Conservation (phyloP, 1,139 yeast species). For the Hemisphaericaspora subhashii region DNA sequence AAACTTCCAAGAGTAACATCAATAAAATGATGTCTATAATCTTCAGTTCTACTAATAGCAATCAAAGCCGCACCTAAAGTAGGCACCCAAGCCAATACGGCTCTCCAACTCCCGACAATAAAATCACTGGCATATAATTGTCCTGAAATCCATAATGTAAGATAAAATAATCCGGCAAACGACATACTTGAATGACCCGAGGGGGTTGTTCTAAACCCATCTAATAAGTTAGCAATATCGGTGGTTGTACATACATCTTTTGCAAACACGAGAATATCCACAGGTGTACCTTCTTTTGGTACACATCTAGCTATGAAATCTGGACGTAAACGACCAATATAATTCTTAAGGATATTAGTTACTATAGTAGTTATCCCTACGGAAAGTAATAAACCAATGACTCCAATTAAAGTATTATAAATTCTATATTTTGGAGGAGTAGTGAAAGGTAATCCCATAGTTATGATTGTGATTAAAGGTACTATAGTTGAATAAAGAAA, state of each 20-base stretch:
- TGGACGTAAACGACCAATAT: conserved; percentile 77
- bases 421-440: conserved; percentile 31
- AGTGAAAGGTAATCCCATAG: conserved; percentile 27
- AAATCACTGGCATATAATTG: conserved; percentile 44
- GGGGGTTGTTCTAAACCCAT: conserved; percentile 79
- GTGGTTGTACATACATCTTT: conserved; percentile 63
- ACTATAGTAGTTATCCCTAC: conserved; percentile 41
- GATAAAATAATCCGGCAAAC: conserved; percentile 64
- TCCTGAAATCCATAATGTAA: conserved; percentile 65
- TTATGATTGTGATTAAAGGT: conserved; percentile 33
- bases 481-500: conserved; percentile 38
- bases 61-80: conserved; percentile 60
- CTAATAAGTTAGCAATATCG: conserved; percentile 44
- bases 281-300: conserved; percentile 52
- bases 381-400: conserved; percentile 40
- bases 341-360: conserved; percentile 60
- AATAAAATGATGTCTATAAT: conserved; percentile 75
- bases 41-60: conserved; percentile 73
- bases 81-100: conserved; percentile 34
- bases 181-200: conserved; percentile 73
- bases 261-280: conserved; percentile 49
- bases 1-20: conserved; percentile 64
- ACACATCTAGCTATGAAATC: conserved; percentile 74
- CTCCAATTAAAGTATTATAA: conserved; percentile 41
- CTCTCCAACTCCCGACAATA: conserved; percentile 58